Base-by-base conservation (phyloP, 192 early-diverging fungal genomes). In the Backusella westeae region DNA sequence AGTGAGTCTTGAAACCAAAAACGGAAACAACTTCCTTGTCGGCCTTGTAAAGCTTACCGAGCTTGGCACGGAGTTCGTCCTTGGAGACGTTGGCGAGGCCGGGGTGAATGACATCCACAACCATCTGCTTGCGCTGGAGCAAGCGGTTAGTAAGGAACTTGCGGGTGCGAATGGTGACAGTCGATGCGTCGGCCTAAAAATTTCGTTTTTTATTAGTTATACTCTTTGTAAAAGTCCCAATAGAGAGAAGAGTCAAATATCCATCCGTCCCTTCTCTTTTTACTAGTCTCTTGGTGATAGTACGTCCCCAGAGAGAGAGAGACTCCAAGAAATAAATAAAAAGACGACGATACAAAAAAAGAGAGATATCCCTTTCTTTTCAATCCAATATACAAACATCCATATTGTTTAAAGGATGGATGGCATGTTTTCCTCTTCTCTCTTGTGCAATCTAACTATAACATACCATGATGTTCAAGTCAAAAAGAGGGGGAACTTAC, bases 81-180 rank as follows among this genome's bases (percentile, higher is more conserved):
- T 94, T 96, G 90, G 94, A 92, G 80, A 98, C 81, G 87, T 97
- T 97, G 77, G 97, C 90, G 74, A 91, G 91, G 49, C 93, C 93
- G 67, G 97, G 96, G 90, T 99, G 97, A 80, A 97, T 86, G 78
- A 99, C 89, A 84, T 99, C 97, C 49, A 99, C 88, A 67, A 99
- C 92, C 91, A 97, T 95, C 90, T 98, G 97, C 90, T 93, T 96
- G 81, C 97, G 92, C 85, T 94, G 91, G 73, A 98, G 94, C 81
- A 99, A 90, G 82, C 94, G 95, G 96, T 99, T 99, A 80, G 96
- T 97, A 81, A 99, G 89, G 93, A 98, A 99, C 93, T 99, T 97
- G 89, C 97, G 93, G 82, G 97, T 98, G 82, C 97, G 91, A 89
- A 99, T 92, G 83, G 96, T 99, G 90, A 95, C 94, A 83, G 90